phyloP scores from a whole-genome alignment of 2,329 filamentous ascomycete species.

The Exophiala xenobiotica region DNA sequence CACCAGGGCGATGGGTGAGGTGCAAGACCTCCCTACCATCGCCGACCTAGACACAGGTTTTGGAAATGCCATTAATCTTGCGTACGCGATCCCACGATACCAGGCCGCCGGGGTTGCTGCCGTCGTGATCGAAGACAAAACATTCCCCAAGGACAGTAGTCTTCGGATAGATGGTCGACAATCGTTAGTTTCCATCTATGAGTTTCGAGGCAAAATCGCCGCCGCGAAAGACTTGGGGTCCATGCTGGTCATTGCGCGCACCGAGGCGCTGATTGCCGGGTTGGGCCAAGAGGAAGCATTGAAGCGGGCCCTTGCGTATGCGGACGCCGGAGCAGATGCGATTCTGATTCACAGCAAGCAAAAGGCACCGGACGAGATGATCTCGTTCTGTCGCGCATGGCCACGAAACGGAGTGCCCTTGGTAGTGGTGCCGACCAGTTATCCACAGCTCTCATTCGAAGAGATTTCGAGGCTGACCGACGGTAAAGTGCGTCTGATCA shows the following conservation, averaged over 20 bases:
- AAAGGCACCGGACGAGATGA: slow-evolving; percentile 16
- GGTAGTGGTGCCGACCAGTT: slow-evolving; percentile 20
- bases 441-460: slow-evolving; percentile 16
- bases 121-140: slow-evolving; percentile 55
- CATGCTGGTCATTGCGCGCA: slow-evolving; percentile 17
- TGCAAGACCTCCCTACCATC: slow-evolving; percentile 43
- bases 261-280: slow-evolving; percentile 18
- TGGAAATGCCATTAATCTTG: slow-evolving; percentile 49
- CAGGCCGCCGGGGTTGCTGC: slow-evolving; percentile 54
- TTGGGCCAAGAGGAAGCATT: slow-evolving; percentile 14
- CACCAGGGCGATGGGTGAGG: slow-evolving; percentile 9
- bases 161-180: slow-evolving; percentile 7
- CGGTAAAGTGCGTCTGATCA: slow-evolving; percentile 16
- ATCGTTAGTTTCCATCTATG: slow-evolving; percentile 9
- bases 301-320: slow-evolving; percentile 7
- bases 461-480: slow-evolving; percentile 5
- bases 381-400: slow-evolving; percentile 19
- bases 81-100: slow-evolving; percentile 50
- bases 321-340: slow-evolving; percentile 17
- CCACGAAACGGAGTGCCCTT: slow-evolving; percentile 10
- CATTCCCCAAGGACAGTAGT: slow-evolving; percentile 19
- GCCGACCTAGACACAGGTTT: slow-evolving; percentile 57
- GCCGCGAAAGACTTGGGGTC: slow-evolving; percentile 12
- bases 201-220: slow-evolving; percentile 20
- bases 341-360: slow-evolving; percentile 21